Evolutionary conservation across 2,329 filamentous ascomycete genomes (phyloP).

Genomic region (Tolypocladium capitatum): DNA sequence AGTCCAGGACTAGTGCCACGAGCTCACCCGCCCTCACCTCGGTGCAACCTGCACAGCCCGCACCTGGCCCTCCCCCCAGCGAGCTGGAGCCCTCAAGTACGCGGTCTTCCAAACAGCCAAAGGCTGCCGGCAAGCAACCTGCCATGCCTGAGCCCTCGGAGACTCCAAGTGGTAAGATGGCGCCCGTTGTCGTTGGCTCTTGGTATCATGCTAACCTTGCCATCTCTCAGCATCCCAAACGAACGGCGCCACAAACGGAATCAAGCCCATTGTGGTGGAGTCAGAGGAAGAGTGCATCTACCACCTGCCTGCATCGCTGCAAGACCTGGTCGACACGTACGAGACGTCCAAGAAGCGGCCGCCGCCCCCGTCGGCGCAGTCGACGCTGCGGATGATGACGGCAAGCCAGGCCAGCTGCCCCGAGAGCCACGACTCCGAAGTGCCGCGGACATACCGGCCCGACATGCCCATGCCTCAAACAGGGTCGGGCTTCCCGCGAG

Average conservation of each 20-base stretch:
- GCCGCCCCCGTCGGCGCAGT: conserved; percentile 45
- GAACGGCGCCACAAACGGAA: conserved; percentile 40
- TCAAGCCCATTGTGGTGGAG: conserved; percentile 29
- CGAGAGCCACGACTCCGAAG: conserved; percentile 65
- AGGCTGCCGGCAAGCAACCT: conserved; percentile 30
- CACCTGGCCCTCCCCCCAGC: conserved; percentile 13
- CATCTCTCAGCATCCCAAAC: conserved; percentile 23
- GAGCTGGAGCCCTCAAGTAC: conserved; percentile 15
- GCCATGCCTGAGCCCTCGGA: conserved; percentile 28
- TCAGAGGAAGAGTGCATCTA: conserved; percentile 71
- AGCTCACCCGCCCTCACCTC: conserved; percentile 38
- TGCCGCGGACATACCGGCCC: conserved; percentile 72
- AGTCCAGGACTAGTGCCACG: conserved; percentile 40
- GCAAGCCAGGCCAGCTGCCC: conserved; percentile 63
- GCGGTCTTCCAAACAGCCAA: conserved; percentile 25
- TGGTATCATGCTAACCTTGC: background rate
- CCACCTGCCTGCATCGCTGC: conserved; percentile 76
- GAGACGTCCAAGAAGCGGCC: conserved; percentile 67
- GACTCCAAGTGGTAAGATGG: conserved; percentile 27
- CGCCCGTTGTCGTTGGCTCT: background rate
- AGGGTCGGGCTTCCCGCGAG: conserved; percentile 77
- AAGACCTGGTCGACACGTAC: conserved; percentile 83
- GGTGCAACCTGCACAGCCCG: conserved; percentile 30
- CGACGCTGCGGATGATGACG: conserved; percentile 61
- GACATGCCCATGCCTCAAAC: conserved; percentile 64